phyloP scores from a whole-genome alignment of 805 yeast species.

The Clavispora fructus region DNA sequence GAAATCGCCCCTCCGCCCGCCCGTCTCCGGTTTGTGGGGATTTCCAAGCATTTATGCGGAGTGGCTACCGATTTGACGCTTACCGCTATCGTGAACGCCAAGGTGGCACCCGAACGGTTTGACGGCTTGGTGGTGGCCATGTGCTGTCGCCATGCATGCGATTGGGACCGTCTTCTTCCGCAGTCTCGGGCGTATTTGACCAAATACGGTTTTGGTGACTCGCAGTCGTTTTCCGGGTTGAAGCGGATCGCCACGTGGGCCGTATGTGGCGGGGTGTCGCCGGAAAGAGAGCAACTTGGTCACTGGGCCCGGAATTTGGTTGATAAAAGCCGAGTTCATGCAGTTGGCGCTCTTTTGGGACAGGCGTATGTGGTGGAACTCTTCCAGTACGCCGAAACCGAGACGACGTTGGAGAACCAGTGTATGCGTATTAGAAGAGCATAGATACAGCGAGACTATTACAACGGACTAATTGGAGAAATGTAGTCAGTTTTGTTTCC shows the following conservation, averaged over 20 bases:
- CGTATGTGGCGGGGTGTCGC: constrained; percentile 55
- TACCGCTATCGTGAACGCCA: constrained; percentile 48
- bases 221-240: constrained; percentile 41
- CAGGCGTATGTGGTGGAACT: constrained; percentile 43
- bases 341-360: constrained; percentile 29
- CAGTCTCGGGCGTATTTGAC: constrained; percentile 39
- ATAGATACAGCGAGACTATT: not conserved
- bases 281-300: constrained; percentile 58
- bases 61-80: constrained; percentile 88
- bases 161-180: constrained; percentile 49
- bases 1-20: constrained; percentile 12
- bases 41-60: constrained; percentile 90
- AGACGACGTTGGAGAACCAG: constrained; percentile 67
- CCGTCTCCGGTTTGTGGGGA: constrained; percentile 42
- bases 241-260: constrained; percentile 84
- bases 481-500: too few species aligned
- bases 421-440: constrained; percentile 33
- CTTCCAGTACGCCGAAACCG: constrained; percentile 52
- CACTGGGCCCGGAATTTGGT: constrained; percentile 63
- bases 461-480: too few species aligned
- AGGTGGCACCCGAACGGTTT: constrained; percentile 17
- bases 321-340: constrained; percentile 63
- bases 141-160: constrained; percentile 89
- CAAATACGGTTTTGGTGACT: constrained; percentile 26
- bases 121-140: constrained; percentile 75